A percentile compares a stretch with the other conserved stretches of the same genome.
These are phyloP conservation scores for Phytopythium boreale DNA, from an alignment of 352 stramenopile species.

Conservation along the genomic window DNA sequence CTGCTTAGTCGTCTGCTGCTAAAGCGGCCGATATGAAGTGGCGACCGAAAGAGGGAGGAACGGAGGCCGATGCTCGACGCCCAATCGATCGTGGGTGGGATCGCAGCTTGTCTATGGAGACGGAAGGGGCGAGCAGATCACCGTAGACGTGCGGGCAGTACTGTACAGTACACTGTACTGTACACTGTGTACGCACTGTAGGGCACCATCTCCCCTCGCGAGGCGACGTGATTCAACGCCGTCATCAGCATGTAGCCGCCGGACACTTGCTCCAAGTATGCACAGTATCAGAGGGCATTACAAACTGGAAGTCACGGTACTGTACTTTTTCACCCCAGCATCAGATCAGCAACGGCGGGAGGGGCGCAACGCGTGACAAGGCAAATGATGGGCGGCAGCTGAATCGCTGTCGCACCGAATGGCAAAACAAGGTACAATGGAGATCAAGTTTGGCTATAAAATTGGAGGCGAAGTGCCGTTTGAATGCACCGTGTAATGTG, in stretches of 20 bases:
- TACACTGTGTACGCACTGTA: no score
- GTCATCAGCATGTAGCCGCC: neutral
- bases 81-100: neutral
- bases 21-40: neutral
- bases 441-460: neutral
- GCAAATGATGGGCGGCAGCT: neutral
- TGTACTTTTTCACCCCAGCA: neutral
- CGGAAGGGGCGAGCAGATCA: neutral
- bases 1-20: neutral
- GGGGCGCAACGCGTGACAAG: neutral
- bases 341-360: neutral
- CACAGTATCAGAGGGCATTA: neutral
- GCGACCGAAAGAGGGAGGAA: neutral
- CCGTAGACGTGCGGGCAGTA: neutral
- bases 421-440: neutral
- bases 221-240: no score
- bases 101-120: conserved; percentile 1
- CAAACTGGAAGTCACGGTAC: neutral
- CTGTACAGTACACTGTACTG: no score
- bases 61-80: neutral
- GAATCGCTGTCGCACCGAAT: neutral
- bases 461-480: neutral
- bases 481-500: neutral
- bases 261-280: neutral
- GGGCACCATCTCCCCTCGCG: no score